A percentile compares a stretch with the other conserved stretches of the same genome.
These are phyloP conservation scores for Populus hybrid DNA, from an alignment of 441 rosid species.

Conservation along the genomic window DNA sequence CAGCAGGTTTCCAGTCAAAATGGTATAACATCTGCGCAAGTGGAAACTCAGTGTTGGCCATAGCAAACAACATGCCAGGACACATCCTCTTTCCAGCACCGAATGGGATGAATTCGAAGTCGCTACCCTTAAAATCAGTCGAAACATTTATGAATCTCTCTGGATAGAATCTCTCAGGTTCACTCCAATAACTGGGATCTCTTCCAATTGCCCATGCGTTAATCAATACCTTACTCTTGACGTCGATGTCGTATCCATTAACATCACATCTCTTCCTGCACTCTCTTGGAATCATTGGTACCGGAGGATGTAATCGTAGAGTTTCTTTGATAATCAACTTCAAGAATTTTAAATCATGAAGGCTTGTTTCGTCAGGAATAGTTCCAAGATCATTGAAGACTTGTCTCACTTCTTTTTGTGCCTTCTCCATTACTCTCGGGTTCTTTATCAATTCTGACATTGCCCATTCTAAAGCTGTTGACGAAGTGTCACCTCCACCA, in stretches of 20 bases:
- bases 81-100: too few relatives aligned
- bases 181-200: too few relatives aligned
- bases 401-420: background rate
- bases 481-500: background rate
- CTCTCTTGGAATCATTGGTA: conserved; percentile 2
- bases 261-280: background rate
- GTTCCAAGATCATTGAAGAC: background rate
- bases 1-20: conserved; percentile 15
- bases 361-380: background rate
- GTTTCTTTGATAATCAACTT: background rate
- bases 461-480: conserved; percentile 6
- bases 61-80: too few relatives aligned
- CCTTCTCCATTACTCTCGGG: background rate
- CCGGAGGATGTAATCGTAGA: background rate
- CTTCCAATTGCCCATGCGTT: too few relatives aligned
- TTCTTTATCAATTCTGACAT: background rate
- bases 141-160: too few relatives aligned
- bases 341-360: background rate
- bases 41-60: too few relatives aligned
- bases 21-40: background rate
- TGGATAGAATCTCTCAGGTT: too few relatives aligned
- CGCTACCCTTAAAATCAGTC: too few relatives aligned
- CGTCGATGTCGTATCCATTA: background rate
- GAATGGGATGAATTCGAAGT: too few relatives aligned
- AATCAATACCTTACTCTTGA: background rate